A percentile compares a stretch with the other conserved stretches of the same genome.
phyloP scores from a whole-genome alignment of 2,329 filamentous ascomycete species.

The Teratosphaeria pseudoeucalypti region DNA sequence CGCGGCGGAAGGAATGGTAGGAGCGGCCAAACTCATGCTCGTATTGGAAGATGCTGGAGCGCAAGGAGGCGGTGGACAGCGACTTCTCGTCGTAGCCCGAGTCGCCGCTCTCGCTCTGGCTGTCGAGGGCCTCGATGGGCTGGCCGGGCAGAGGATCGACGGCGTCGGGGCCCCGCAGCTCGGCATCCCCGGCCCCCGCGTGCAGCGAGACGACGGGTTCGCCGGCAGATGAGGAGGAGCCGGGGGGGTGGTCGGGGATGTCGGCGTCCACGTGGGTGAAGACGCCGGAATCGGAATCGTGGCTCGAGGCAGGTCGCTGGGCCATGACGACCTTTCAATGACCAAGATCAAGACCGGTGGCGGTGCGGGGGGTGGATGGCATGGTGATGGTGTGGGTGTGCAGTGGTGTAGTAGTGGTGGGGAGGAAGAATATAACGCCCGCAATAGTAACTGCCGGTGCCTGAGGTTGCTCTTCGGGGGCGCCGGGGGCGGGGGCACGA shows the following conservation, averaged over 20 bases:
- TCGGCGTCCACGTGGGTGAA: background rate
- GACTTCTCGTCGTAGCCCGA: slow-evolving; percentile 10
- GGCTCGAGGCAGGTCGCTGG: background rate
- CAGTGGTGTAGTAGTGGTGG: no score
- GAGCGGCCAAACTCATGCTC: slow-evolving; percentile 14
- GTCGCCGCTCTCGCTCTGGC: slow-evolving; percentile 3
- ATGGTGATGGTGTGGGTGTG: background rate
- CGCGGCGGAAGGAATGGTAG: slow-evolving; percentile 13
- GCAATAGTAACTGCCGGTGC: no score
- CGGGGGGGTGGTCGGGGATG: no score
- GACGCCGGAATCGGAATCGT: background rate
- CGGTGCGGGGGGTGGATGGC: background rate
- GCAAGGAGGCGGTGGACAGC: slow-evolving; percentile 10
- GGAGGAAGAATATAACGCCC: no score
- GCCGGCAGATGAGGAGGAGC: background rate
- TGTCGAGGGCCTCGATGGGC: background rate
- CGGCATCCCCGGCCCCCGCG: background rate
- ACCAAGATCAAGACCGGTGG: no score
- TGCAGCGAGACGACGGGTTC: background rate
- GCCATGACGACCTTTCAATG: background rate
- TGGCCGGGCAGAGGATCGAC: background rate
- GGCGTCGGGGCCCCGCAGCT: background rate
- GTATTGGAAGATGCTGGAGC: slow-evolving; percentile 15
- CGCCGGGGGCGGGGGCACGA: no score
- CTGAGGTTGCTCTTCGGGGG: no score